Conservation (phyloP, 2,329 filamentous ascomycete species). For the Aureobasidium pullulans region DNA sequence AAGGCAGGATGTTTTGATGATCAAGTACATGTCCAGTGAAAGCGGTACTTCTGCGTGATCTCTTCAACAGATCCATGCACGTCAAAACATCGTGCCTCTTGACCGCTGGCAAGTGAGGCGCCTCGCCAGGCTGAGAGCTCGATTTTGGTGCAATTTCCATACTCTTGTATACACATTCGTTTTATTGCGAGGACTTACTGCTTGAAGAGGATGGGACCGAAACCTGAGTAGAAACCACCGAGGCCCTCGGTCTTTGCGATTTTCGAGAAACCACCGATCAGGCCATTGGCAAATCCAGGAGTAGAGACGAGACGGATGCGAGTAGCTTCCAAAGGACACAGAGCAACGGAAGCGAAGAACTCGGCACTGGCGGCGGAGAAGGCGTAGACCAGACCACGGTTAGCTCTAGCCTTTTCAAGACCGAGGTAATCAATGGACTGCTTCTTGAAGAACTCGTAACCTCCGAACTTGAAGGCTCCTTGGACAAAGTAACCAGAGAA, state of each 20-base stretch:
- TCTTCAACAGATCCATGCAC: no score
- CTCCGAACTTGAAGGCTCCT: slow-evolving; percentile 88
- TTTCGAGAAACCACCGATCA: slow-evolving; percentile 72
- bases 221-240: slow-evolving; percentile 83
- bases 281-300: slow-evolving; percentile 74
- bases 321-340: slow-evolving; percentile 87
- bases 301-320: slow-evolving; percentile 88
- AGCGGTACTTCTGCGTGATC: no score
- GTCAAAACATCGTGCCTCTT: no score
- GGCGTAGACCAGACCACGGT: slow-evolving; percentile 74
- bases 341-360: slow-evolving; percentile 69
- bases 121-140: no score
- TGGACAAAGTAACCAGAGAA: slow-evolving; percentile 89
- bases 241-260: slow-evolving; percentile 76
- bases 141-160: no score
- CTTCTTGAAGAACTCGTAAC: slow-evolving; percentile 96
- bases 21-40: no score
- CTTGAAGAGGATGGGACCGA: slow-evolving; percentile 81
- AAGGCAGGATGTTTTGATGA: no score
- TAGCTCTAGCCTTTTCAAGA: slow-evolving; percentile 66
- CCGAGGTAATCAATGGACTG: slow-evolving; percentile 75
- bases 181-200: slow-evolving; percentile 40
- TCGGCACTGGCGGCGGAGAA: slow-evolving; percentile 55
- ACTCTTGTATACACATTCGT: not conserved
- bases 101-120: no score